Evolutionary conservation across 2,329 filamentous ascomycete genomes (phyloP), one percentile per base, ranked within the genome.

Genomic region (Sclerotinia nivalis): DNA sequence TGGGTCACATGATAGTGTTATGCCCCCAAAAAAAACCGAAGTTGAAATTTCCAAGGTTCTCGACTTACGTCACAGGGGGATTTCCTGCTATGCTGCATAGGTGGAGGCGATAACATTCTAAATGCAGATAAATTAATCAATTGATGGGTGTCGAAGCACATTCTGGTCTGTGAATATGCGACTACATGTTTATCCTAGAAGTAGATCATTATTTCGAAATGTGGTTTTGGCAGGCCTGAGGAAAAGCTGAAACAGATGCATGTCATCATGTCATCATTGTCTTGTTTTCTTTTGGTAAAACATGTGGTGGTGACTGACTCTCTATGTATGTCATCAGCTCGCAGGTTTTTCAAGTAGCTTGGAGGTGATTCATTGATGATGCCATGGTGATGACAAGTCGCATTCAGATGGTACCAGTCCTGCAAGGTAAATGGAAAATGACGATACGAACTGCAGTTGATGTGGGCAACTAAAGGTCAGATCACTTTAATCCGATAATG

Each of bases 281-380:
- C 45, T 34, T 62, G 45, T 37, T 62, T 40, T 62, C 12, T 1
- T 2, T 43, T 31, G 31, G 45, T 25, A 49, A 37, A 34, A 62
- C 60, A 37, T 50, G 45, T 20, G 28, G 45, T 20, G 28, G 45
- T 62, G 28, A 37, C 7, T 50, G 40, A 43, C 40, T 15, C 3
- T 40, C 40, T 34, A 9, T 62, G 54, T 40, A 62, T 62, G 45
- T 62, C 45, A 62, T 62, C 22, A 50, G 60, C 60, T 62, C 31
- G 31, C 28, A 50, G 43, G 25, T 34, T 62, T n/a, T 20, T 20
- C 20, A 15, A 50, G 60, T n/a, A 62, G 22, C 7, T 34, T 28
- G 13, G 54, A 56, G 18, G 2, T 55, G 28, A 34, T 55, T 31
- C 28, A 55, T 25, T 50, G 40, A 61, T 47, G 58, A 47, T 61